phyloP scores from a whole-genome alignment of 2,329 filamentous ascomycete species.

The Aspergillus fumigatiaffinis region DNA sequence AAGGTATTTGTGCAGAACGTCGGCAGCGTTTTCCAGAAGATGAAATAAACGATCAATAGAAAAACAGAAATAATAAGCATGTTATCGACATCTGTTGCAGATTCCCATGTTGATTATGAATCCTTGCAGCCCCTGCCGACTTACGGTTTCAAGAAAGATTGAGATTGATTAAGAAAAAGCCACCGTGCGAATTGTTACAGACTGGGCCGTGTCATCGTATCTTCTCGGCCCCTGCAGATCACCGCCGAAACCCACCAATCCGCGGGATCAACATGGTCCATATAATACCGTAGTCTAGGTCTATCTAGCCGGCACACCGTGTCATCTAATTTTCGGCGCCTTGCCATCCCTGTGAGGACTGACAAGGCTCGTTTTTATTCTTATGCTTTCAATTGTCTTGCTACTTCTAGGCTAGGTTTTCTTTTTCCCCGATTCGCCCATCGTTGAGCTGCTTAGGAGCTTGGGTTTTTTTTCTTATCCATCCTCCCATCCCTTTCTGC shows the following conservation, averaged over 20 bases:
- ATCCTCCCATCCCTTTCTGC: neutral
- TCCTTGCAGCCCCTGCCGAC: neutral
- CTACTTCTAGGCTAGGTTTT: neutral
- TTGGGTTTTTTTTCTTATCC: neutral
- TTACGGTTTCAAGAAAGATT: neutral
- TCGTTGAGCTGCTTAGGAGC: neutral
- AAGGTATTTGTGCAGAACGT: neutral
- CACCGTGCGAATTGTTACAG: neutral
- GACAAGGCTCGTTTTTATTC: neutral
- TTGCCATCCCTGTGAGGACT: neutral
- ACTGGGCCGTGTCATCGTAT: too few relatives aligned
- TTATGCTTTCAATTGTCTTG: neutral
- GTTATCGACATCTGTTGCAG: neutral
- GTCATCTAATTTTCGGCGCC: neutral
- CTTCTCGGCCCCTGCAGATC: neutral
- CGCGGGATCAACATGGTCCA: slow-evolving; percentile 4
- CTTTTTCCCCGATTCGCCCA: neutral
- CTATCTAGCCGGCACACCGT: neutral
- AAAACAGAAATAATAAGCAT: neutral
- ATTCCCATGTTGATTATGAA: neutral
- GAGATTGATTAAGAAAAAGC: neutral
- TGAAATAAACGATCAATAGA: too few relatives aligned
- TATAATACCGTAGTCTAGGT: neutral
- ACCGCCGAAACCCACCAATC: slow-evolving; percentile 3
- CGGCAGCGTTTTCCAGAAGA: too few relatives aligned